Percentiles rank a stretch among this genome's conserved stretches.
Conservation (phyloP, 2,329 filamentous ascomycete genomes). For the Myriangium duriaei region DNA sequence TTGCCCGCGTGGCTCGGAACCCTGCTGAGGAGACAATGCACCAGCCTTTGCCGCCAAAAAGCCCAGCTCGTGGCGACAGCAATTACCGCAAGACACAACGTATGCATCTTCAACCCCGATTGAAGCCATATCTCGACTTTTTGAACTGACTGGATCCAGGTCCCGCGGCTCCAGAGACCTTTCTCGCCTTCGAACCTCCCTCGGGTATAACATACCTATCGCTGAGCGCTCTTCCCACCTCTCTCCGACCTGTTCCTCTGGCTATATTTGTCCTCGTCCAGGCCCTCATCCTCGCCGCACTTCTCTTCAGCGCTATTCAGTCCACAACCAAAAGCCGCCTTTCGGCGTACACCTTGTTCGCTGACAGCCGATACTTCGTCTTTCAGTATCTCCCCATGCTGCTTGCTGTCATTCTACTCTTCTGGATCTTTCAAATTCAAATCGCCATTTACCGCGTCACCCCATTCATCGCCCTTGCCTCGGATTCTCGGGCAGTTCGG, state of each 20-base stretch:
- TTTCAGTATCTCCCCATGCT: conserved; percentile 78
- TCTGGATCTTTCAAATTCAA: conserved; percentile 68
- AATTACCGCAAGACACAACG: conserved; percentile 3
- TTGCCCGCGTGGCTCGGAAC: too few species aligned
- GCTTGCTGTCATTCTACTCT: conserved; percentile 54
- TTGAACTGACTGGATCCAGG: conserved; percentile 7
- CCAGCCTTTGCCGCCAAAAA: conserved; percentile 4
- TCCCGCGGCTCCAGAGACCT: conserved; percentile 16
- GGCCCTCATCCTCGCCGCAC: conserved; percentile 55
- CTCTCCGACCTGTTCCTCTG: conserved; percentile 56
- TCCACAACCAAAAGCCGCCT: conserved; percentile 52
- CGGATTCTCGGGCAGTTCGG: conserved; percentile 45
- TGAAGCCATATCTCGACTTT: conserved; percentile 7
- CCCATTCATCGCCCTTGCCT: conserved; percentile 68
- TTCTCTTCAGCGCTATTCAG: conserved; percentile 62
- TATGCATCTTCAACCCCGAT: conserved; percentile 5
- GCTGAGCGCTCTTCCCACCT: conserved; percentile 58
- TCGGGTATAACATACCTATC: conserved; percentile 18
- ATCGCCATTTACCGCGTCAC: conserved; percentile 61
- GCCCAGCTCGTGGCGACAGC: conserved; percentile 3
- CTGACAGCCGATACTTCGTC: conserved; percentile 66
- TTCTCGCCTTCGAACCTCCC: conserved; percentile 21
- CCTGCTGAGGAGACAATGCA: too few species aligned
- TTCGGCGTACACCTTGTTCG: conserved; percentile 54
- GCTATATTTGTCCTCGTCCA: conserved; percentile 48